phyloP scores from a whole-genome alignment of 1,139 yeast species.

The Sugiyamaella sp. region DNA sequence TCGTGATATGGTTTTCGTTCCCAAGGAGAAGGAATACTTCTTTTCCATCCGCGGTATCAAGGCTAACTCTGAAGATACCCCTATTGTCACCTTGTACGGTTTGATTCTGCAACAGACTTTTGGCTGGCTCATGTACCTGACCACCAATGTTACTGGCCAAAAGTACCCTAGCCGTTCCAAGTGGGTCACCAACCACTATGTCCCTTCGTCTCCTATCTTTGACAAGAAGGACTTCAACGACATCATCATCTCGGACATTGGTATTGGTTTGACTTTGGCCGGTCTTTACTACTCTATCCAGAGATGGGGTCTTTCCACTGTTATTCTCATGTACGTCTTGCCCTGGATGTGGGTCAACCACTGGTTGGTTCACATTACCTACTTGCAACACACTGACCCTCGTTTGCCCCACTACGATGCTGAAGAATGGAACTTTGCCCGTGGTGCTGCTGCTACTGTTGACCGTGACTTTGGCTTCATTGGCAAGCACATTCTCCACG shows the following conservation, averaged over 20 bases:
- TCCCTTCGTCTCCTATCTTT: conserved; percentile 73
- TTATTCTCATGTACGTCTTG: conserved; percentile 69
- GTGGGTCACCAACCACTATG: conserved; percentile 62
- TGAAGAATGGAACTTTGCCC: conserved; percentile 78
- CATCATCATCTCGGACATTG: conserved; percentile 72
- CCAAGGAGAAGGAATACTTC: conserved; percentile 63
- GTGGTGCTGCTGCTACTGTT: conserved; percentile 88
- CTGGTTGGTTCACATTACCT: conserved; percentile 87
- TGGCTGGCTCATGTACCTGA: conserved; percentile 71
- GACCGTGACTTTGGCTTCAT: conserved; percentile 83
- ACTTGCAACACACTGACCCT: conserved; percentile 82
- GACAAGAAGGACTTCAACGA: conserved; percentile 71
- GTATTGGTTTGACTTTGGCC: conserved; percentile 57
- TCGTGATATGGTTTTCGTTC: conserved; percentile 82
- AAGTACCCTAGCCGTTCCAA: conserved; percentile 55
- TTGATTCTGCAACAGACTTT: conserved; percentile 72
- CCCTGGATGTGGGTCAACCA: conserved; percentile 86
- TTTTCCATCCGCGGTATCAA: conserved; percentile 38
- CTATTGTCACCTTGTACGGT: conserved; percentile 58
- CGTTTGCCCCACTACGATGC: conserved; percentile 77
- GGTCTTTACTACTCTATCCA: conserved; percentile 66
- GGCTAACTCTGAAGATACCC: conserved; percentile 66
- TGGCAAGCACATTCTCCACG: conserved; percentile 82
- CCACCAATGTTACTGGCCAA: conserved; percentile 80
- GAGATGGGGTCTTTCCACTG: conserved; percentile 63